Percentiles rank a stretch among this genome's conserved stretches.
Evolutionary conservation across 139 green algal genomes (phyloP).

Genomic region (Dunaliella sp.): DNA sequence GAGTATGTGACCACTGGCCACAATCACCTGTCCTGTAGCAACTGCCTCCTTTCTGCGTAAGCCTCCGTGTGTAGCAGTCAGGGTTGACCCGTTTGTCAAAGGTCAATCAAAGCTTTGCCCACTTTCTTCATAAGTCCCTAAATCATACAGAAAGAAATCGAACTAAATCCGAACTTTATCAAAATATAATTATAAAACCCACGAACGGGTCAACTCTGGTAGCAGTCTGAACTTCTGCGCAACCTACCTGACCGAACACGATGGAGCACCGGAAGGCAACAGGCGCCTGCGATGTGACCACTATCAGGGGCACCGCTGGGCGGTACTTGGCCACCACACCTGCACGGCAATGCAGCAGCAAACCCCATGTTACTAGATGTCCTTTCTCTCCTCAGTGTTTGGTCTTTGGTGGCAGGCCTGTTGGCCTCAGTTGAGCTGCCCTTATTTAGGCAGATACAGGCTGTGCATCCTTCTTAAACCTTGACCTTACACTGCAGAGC

Average conservation of each 20-base stretch:
- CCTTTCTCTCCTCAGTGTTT: too few relatives aligned
- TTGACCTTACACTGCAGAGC: too few relatives aligned
- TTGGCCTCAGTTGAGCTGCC: too few relatives aligned
- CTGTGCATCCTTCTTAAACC: too few relatives aligned
- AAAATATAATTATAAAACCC: neutral
- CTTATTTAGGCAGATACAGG: too few relatives aligned
- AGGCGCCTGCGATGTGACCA: constrained; percentile 10
- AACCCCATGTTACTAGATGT: too few relatives aligned
- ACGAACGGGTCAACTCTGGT: neutral
- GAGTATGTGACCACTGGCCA: too few relatives aligned
- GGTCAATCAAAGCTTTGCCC: neutral
- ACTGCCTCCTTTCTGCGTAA: neutral
- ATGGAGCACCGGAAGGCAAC: constrained; percentile 25
- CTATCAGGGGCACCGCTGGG: constrained; percentile 36
- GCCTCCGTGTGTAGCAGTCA: neutral
- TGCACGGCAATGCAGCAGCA: too few relatives aligned
- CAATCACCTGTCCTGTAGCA: too few relatives aligned
- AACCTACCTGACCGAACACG: constrained; percentile 34
- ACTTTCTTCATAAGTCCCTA: neutral
- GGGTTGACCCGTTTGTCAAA: neutral
- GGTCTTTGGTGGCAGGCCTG: too few relatives aligned
- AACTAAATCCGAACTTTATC: neutral
- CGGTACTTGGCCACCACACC: constrained; percentile 56
- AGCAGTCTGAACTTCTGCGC: neutral
- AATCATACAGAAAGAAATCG: neutral